phyloP scores from a whole-genome alignment of 202 grass and related monocot species.

The Alloteropsis angusta region DNA sequence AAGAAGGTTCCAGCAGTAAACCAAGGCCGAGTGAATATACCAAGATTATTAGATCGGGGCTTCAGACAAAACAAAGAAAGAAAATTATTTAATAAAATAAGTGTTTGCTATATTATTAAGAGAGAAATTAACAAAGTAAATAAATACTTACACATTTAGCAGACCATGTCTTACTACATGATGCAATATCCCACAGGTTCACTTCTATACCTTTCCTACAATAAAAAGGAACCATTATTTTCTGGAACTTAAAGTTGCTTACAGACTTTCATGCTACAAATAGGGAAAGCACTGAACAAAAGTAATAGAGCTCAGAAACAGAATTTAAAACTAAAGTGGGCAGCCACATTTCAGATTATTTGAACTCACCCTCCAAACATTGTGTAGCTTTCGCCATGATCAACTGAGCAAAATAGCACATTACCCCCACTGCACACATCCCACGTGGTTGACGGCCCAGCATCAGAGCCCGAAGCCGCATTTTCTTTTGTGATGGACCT shows the following conservation, averaged over 20 bases:
- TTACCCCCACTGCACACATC: conserved; percentile 59
- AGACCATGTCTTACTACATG: conserved; percentile 64
- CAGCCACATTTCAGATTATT: background rate
- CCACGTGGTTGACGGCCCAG: conserved; percentile 50
- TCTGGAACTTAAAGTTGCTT: background rate
- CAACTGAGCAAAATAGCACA: conserved; percentile 56
- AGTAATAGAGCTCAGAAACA: background rate
- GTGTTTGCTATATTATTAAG: background rate
- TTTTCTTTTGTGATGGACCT: conserved; percentile 45
- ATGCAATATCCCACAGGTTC: conserved; percentile 83
- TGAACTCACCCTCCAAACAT: conserved; percentile 87
- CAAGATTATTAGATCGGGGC: conserved; percentile 71
- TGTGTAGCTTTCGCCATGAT: conserved; percentile 61
- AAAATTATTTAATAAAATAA: conserved; percentile 12
- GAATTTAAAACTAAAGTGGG: background rate
- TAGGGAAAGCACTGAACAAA: conserved; percentile 6
- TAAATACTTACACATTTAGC: conserved; percentile 76
- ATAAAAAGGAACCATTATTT: conserved; percentile 18
- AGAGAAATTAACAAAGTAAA: conserved; percentile 4
- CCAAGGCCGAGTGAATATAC: conserved; percentile 65
- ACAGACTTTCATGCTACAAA: background rate
- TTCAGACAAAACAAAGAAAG: conserved; percentile 34
- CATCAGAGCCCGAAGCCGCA: conserved; percentile 18
- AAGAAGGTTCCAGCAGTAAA: conserved; percentile 90
- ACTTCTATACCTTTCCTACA: conserved; percentile 78